Evolutionary conservation across 2,329 filamentous ascomycete genomes (phyloP).

Genomic region (Rutstroemia sp.): DNA sequence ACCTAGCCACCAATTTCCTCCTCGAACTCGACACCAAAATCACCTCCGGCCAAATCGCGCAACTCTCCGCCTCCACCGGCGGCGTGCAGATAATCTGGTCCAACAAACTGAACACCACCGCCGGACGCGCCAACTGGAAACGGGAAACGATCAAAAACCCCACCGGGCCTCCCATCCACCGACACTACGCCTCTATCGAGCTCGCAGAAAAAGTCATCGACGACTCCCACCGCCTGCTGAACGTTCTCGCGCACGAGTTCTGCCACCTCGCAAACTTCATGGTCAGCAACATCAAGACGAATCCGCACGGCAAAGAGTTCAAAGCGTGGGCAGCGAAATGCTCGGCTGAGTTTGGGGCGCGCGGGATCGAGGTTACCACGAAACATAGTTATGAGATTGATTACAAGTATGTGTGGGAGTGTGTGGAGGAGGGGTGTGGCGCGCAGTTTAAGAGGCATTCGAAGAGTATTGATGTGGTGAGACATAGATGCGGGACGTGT

Average conservation of each 20-base stretch:
- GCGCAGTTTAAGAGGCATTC: slow-evolving; percentile 76
- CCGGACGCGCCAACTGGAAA: slow-evolving; percentile 68
- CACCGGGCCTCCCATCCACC: slow-evolving; percentile 26
- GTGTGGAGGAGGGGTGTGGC: slow-evolving; percentile 51
- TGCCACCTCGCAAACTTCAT: slow-evolving; percentile 93
- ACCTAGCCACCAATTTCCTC: slow-evolving; percentile 57
- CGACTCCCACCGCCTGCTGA: slow-evolving; percentile 67
- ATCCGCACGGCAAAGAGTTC: slow-evolving; percentile 80
- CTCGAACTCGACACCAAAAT: slow-evolving; percentile 60
- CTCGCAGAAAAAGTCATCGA: slow-evolving; percentile 84
- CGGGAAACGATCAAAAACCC: slow-evolving; percentile 43
- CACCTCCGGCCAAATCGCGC: slow-evolving; percentile 49
- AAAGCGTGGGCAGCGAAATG: slow-evolving; percentile 61
- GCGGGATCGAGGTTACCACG: slow-evolving; percentile 73
- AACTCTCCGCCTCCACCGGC: slow-evolving; percentile 55
- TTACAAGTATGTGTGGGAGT: slow-evolving; percentile 87
- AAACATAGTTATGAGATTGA: slow-evolving; percentile 86
- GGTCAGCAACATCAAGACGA: slow-evolving; percentile 64
- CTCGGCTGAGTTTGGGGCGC: slow-evolving; percentile 47
- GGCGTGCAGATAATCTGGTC: slow-evolving; percentile 68
- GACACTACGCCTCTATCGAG: slow-evolving; percentile 71
- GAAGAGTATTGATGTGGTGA: slow-evolving; percentile 68
- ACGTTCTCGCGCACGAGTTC: slow-evolving; percentile 93
- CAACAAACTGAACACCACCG: slow-evolving; percentile 72
- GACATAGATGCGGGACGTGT: slow-evolving; percentile 73